Conservation (phyloP, 75 land plant genomes). For the Pinus tabuliformis region DNA sequence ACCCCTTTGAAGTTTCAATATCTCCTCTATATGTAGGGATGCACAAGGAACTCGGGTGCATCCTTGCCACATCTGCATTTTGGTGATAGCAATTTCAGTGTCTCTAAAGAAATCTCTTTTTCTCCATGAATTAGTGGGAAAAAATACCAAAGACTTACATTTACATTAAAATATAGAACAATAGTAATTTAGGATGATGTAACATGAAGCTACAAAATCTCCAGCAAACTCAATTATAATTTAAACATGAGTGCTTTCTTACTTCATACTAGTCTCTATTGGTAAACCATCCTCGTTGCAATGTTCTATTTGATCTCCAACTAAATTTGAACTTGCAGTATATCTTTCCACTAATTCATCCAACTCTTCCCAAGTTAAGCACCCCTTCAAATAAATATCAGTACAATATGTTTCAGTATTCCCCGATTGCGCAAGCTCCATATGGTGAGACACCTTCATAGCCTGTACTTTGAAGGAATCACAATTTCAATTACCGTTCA, state of each 20-base stretch:
- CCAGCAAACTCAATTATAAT: background rate
- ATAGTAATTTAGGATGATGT: too few species aligned
- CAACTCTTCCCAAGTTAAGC: background rate
- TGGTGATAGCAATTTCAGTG: background rate
- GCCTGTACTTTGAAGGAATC: conserved; percentile 5
- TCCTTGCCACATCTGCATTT: conserved; percentile 4
- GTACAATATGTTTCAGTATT: background rate
- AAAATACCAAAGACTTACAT: too few species aligned
- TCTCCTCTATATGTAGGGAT: conserved; percentile 13
- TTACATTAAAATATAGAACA: background rate
- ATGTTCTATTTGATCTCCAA: background rate
- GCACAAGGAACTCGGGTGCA: conserved; percentile 9
- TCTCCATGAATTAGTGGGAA: background rate
- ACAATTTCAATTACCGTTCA: conserved; percentile 6
- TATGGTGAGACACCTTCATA: background rate
- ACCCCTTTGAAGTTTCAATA: conserved; percentile 1
- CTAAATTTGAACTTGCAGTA: background rate
- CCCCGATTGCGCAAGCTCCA: too few species aligned
- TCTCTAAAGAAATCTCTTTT: background rate
- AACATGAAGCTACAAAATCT: too few species aligned
- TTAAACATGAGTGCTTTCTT: background rate
- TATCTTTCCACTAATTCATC: background rate
- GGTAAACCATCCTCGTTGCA: background rate
- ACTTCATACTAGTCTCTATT: too few species aligned
- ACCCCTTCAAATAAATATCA: background rate